Evolutionary conservation across 352 stramenopile genomes (phyloP), one percentile per base, ranked within the genome.

Genomic region (Plasmopara muralis): DNA sequence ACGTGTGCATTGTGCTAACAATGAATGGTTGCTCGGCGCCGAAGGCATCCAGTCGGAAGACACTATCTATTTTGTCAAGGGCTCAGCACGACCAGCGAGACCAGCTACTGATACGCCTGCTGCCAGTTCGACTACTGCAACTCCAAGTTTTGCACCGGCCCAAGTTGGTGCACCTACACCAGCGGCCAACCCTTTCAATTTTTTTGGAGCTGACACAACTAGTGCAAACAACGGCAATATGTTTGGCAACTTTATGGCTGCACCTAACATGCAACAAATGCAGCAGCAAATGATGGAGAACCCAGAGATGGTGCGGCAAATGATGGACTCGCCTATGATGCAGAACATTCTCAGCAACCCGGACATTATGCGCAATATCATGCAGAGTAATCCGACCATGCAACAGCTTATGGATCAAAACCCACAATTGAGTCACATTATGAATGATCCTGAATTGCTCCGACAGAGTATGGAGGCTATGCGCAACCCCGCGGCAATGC

Each of bases 321-420:
- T 96, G 67, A 89, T 96, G 81, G 73, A 96, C 37, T 94, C 71
- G 46, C 89, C 86, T 25, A 80, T 97, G 53, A 83, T 98, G 61
- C 92, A 98, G 74, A 78, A 60, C 42, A 68, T 99, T 28, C 73
- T 98, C 56, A 96, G 84, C 69, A 97, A 98, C 68, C 95, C 96
- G 3, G 90, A 98, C 47, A 88, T 98, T 37, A 96, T 99, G 77
- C 80, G 83, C 13, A 85, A 60, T 55, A 95, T 98, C 57, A 96
- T 98, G 83, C 82, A 98, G 71, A 91, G 77, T 49, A 98, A 98
- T 68, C 95, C 96, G 7, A 86, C 97, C 59, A 95, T 99, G 72
- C 87, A 95, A 55, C 77, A 93, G 47, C 65, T 98, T 9, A 78
- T 98, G 55, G 90, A 99, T 62, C 73, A 86, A 40, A 98, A 98